Evolutionary conservation across 1,284 basidiomycete species (phyloP), one percentile per base, ranked within the genome.

Genomic region (Sanghuangporus weigelae): DNA sequence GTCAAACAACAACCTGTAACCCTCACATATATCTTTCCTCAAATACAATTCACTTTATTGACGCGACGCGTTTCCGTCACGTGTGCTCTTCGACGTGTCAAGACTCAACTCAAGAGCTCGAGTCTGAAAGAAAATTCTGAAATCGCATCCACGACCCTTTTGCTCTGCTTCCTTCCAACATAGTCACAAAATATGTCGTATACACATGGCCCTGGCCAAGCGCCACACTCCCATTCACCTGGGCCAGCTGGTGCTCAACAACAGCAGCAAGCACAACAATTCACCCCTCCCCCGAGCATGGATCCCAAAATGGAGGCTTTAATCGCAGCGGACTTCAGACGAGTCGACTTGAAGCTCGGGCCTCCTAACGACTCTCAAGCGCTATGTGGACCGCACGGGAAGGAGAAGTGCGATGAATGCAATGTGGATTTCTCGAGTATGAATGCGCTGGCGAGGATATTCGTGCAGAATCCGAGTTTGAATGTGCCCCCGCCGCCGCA

Each of bases 401-500:
- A 80, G 60, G 88, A 90, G 72, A 86, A 86, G 72, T 94, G 92
- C 74, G 76, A 81, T 42, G 78, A 80, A 35, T 94, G 92, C 72
- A 80, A 79, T 59, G 72, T 89, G 7, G 90, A 95, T 76, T 93
- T 88, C 73, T 75, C 80, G 54, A 75, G 75, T 56, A 77, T 92
- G 65, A 95, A 92, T 77, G 81, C 86, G 42, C 82, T 95, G 67
- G 82, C 92, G 12, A 84, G 85, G 63, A 78, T 92, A 36, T 80
- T 95, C 64, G 78, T 82, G 56, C 74, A 78, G 58, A 90, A 93
- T 67, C 89, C 92, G 21, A 85, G 83, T 63, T 76, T 91, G 53
- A 81, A 86, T 44, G 90, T 92, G 69, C 93, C 93, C 7, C 93
- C 92, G 2, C 93, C 93, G 2, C 85, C 90, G 2, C 86, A 88